phyloP scores from a whole-genome alignment of 352 stramenopile genomes.

The Albugo laibachii region DNA sequence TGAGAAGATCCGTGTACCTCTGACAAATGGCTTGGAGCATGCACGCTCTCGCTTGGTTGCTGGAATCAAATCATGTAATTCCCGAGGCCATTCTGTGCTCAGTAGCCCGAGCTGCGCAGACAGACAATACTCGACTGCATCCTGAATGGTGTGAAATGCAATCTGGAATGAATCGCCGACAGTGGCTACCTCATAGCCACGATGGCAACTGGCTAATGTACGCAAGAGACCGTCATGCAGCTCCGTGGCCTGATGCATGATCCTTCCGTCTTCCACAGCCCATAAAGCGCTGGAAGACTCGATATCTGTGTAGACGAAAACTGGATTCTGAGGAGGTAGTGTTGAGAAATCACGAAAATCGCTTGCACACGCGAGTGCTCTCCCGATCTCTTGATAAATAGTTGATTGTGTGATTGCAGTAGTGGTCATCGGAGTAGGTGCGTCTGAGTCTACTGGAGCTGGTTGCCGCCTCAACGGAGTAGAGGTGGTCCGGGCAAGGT shows the following conservation, averaged over 20 bases:
- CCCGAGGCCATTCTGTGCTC: conserved; percentile 17
- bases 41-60: conserved; percentile 15
- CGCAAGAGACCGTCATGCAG: conserved; percentile 34
- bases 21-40: conserved; percentile 19
- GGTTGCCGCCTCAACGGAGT: too few species aligned
- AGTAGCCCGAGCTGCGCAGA: conserved; percentile 26
- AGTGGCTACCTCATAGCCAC: conserved; percentile 39
- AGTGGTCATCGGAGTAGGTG: too few species aligned
- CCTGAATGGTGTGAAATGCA: conserved; percentile 27
- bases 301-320: conserved; percentile 60
- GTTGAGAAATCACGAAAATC: conserved; percentile 11
- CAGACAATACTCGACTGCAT: conserved; percentile 34
- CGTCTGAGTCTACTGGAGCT: too few species aligned
- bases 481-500: too few species aligned
- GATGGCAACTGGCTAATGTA: conserved; percentile 14
- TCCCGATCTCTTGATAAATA: conserved; percentile 5
- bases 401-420: conserved; percentile 21
- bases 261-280: conserved; percentile 13
- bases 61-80: conserved; percentile 24
- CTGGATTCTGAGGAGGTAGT: conserved; percentile 12
- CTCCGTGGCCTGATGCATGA: conserved; percentile 30
- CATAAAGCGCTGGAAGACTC: conserved; percentile 34
- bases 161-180: conserved; percentile 36
- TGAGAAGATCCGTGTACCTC: conserved; percentile 29
- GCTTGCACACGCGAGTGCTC: conserved; percentile 14